phyloP scores from a whole-genome alignment of 1,284 basidiomycete species.

The Ceratobasidium sp. region DNA sequence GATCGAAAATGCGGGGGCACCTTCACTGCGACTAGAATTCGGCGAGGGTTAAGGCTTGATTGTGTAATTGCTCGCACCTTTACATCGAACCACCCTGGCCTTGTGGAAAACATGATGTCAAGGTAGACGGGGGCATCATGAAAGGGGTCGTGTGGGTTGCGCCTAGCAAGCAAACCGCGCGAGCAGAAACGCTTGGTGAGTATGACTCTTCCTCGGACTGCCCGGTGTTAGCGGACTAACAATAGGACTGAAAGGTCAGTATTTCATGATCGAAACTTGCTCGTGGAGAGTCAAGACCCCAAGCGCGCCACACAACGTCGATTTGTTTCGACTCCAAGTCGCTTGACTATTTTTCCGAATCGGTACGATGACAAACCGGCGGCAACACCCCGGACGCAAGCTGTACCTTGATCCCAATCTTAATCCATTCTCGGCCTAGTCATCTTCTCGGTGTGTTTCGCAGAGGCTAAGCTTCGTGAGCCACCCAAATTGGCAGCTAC shows the following conservation, averaged over 20 bases:
- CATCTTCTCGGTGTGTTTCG: neutral
- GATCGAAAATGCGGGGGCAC: constrained; percentile 24
- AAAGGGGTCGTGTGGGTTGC: constrained; percentile 23
- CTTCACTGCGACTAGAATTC: constrained; percentile 33
- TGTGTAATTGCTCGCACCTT: no score
- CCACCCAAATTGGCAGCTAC: neutral
- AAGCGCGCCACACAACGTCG: neutral
- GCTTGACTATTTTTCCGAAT: neutral
- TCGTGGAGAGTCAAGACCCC: no score
- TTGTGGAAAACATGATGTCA: constrained; percentile 23
- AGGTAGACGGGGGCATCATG: constrained; percentile 37
- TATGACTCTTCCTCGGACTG: neutral
- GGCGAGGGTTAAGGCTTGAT: constrained; percentile 2
- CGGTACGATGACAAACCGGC: neutral
- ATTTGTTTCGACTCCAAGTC: neutral
- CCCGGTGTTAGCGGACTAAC: neutral
- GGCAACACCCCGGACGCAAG: neutral
- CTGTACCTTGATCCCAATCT: neutral
- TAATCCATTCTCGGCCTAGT: constrained; percentile 1
- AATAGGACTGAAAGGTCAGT: neutral
- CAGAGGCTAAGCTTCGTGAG: neutral
- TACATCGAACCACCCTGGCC: neutral
- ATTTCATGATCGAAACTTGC: no score
- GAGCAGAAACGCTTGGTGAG: neutral
- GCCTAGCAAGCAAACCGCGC: neutral